Evolutionary conservation across 139 green algal genomes (phyloP).

Genomic region (Micromonas pusilla): DNA sequence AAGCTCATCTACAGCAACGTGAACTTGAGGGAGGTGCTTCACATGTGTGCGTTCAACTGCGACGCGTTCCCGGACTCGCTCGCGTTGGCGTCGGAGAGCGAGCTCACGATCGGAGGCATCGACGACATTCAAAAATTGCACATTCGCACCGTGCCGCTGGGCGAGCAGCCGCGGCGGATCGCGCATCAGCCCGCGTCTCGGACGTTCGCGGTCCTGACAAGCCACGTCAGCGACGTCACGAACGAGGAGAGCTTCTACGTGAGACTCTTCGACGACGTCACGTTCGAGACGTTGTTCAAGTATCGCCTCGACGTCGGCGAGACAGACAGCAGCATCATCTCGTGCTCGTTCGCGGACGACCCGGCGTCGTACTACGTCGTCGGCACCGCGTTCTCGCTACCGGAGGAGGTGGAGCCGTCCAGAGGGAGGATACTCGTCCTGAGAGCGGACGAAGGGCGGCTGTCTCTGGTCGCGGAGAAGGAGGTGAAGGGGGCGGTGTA

Average conservation of each 20-base stretch:
- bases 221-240: too few species aligned
- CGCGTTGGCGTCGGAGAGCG: slow-evolving; percentile 53
- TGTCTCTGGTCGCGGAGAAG: slow-evolving; percentile 57
- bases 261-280: slow-evolving; percentile 57
- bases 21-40: slow-evolving; percentile 80
- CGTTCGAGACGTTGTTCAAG: slow-evolving; percentile 62
- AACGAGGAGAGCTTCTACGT: slow-evolving; percentile 29
- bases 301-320: slow-evolving; percentile 57
- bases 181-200: slow-evolving; percentile 55
- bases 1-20: slow-evolving; percentile 97
- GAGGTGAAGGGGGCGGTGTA: slow-evolving; percentile 85
- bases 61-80: slow-evolving; percentile 45
- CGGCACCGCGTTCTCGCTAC: slow-evolving; percentile 60
- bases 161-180: slow-evolving; percentile 85
- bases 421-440: slow-evolving; percentile 73
- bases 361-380: slow-evolving; percentile 63
- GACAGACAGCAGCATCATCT: slow-evolving; percentile 48
- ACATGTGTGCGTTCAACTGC: slow-evolving; percentile 49
- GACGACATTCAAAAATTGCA: slow-evolving; percentile 95
- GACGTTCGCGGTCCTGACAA: slow-evolving; percentile 18
- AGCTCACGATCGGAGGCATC: slow-evolving; percentile 78
- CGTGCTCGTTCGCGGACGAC: slow-evolving; percentile 49
- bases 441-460: slow-evolving; percentile 36
- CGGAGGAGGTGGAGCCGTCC: slow-evolving; percentile 74
- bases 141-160: slow-evolving; percentile 75